Evolutionary conservation across 306 rosid genomes (phyloP), one percentile per base, ranked within the genome.

Genomic region (Phaseolus lunatus): DNA sequence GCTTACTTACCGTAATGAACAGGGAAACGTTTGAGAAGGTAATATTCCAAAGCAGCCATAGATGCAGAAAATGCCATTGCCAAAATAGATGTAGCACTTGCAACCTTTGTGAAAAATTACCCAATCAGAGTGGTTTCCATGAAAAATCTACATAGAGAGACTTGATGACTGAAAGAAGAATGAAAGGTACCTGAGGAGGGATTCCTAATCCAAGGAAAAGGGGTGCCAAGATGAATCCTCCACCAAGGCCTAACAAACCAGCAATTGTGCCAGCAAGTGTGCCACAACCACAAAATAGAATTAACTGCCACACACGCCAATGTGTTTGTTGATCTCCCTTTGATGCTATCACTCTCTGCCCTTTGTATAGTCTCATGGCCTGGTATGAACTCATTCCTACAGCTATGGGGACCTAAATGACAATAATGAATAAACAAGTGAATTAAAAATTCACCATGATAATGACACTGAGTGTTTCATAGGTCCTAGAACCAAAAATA

Each of bases 71-170:
- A 91, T 43, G 88, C 66, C 94, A 91, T 91, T 44, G 97, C 84
- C 62, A 91, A 89, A 33, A 90, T 91, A 73, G 97, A 84, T 65
- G 94, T 89, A 49, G 97, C 97, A 82, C 97, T 91, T 77, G 94
- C 78, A 1, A 91, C 94, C 96, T 91, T 56, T 19, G 19, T 14
- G 5, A 4, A 29, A 77, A 65, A 44, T 20, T 19, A 45, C 41
- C 15, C 54, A 19, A 54, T 71, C 29, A 71, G 14, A 66, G 26
- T 43, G 31, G 31, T 29, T 22, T 50, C 24, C 24, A 71, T 29
- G 64, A 75, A 63, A 33, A 3, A 33, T 31, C 15, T 56, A 5
- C n/a, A 13, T 1, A 2, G 56, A 45, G 39, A 70, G 5, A n/a
- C n/a, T n/a, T n/a, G n/a, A 53, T 18, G 44, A 7, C 11, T 41